phyloP scores from a whole-genome alignment of 768 basidiomycete species.

The Crassisporium funariophilum region DNA sequence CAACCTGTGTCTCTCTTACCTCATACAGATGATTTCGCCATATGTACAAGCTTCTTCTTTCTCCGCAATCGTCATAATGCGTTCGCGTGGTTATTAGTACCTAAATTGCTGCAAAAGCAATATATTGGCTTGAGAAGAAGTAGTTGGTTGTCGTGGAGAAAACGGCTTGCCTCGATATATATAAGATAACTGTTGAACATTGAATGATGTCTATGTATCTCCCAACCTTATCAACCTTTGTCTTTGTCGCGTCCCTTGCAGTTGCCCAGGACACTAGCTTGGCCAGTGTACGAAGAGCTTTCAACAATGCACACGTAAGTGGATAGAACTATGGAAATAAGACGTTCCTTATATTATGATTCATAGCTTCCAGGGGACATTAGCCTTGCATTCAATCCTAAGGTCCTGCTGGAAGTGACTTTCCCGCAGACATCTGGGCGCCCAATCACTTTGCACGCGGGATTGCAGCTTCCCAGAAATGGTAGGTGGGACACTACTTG shows the following conservation, averaged over 20 bases:
- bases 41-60: no score
- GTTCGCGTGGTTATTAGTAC: no score
- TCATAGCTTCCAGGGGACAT: conserved; percentile 35
- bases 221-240: not conserved
- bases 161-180: not conserved
- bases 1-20: no score
- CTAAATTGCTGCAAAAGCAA: no score
- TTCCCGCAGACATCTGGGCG: conserved; percentile 30
- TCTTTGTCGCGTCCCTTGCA: conserved; percentile 5
- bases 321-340: not conserved
- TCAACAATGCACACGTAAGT: conserved; percentile 31
- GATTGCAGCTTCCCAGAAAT: conserved; percentile 35
- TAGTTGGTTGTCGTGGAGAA: no score
- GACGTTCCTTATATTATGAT: not conserved
- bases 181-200: not conserved
- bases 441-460: conserved; percentile 36
- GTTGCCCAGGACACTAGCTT: conserved; percentile 32
- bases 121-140: no score
- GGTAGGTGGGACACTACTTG: conserved; percentile 23
- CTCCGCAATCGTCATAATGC: no score
- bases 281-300: conserved; percentile 28
- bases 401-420: conserved; percentile 35
- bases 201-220: not conserved
- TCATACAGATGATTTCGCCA: no score
- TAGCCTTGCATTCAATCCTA: conserved; percentile 35